phyloP scores from a whole-genome alignment of 352 stramenopile species.

The Thraustochytrium sp. region DNA sequence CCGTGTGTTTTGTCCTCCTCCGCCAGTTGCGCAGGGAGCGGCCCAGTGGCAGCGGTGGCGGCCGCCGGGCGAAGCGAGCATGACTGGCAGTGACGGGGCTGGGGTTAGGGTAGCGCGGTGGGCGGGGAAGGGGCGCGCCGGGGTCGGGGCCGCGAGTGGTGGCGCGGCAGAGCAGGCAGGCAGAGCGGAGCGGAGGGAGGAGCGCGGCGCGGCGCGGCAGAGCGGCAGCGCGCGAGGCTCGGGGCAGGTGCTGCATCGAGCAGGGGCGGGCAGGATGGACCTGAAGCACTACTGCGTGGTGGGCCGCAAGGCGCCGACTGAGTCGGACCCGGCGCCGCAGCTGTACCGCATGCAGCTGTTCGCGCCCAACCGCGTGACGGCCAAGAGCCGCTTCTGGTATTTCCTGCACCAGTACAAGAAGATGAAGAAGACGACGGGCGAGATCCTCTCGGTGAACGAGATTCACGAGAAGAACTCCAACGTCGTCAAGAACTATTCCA shows the following conservation, averaged over 20 bases:
- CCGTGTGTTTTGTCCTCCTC: too few relatives aligned
- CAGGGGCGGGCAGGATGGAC: conserved; percentile 48
- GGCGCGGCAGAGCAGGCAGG: neutral
- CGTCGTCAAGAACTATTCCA: conserved; percentile 99
- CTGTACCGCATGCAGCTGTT: conserved; percentile 98
- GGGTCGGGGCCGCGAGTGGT: neutral
- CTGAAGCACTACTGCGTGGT: conserved; percentile 99
- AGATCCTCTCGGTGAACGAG: conserved; percentile 99
- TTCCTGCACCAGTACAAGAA: conserved; percentile 99
- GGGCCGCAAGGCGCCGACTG: conserved; percentile 84
- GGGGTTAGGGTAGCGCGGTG: neutral
- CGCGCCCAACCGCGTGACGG: conserved; percentile 90
- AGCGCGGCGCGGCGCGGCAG: neutral
- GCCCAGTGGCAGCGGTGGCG: too few relatives aligned
- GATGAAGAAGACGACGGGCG: conserved; percentile 99
- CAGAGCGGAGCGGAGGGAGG: neutral
- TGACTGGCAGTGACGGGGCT: neutral
- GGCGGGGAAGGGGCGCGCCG: neutral
- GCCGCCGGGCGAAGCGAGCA: too few relatives aligned
- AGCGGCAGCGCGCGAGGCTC: neutral
- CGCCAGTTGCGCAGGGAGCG: too few relatives aligned
- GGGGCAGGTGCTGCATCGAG: too few relatives aligned
- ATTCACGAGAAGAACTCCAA: conserved; percentile 95
- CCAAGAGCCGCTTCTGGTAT: conserved; percentile 99
- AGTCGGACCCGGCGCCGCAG: conserved; percentile 34